phyloP scores from a whole-genome alignment of 495 filamentous ascomycete species.

The Opeltia flavorubescens region DNA sequence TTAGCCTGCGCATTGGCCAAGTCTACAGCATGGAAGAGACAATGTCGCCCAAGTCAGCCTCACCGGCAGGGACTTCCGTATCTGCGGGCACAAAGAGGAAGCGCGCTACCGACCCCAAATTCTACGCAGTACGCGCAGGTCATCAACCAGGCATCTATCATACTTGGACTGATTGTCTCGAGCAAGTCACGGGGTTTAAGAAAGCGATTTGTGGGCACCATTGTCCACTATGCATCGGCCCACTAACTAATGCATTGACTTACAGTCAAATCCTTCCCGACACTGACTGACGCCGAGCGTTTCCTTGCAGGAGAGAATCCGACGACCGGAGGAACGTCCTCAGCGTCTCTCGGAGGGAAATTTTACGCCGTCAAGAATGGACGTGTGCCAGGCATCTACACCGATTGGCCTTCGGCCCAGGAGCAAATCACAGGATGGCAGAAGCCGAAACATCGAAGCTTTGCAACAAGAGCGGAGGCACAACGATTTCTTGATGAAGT shows the following conservation, averaged over 20 bases:
- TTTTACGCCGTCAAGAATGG: slow-evolving; percentile 85
- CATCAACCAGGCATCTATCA: slow-evolving; percentile 75
- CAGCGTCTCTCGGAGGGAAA: slow-evolving; percentile 22
- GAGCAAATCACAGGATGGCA: slow-evolving; percentile 64
- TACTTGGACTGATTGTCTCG: slow-evolving; percentile 66
- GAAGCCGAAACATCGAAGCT: slow-evolving; percentile 69
- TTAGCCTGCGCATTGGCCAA: slow-evolving; percentile 1
- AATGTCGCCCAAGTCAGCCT: slow-evolving; percentile 9
- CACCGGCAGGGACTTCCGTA: slow-evolving; percentile 18
- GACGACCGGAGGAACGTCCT: slow-evolving; percentile 19
- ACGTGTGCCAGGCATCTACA: slow-evolving; percentile 73
- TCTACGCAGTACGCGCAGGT: slow-evolving; percentile 75
- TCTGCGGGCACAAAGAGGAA: slow-evolving; percentile 52
- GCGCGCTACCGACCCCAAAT: slow-evolving; percentile 47
- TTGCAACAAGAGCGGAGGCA: slow-evolving; percentile 63
- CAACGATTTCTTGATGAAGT: slow-evolving; percentile 52
- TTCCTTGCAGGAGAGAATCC: slow-evolving; percentile 54
- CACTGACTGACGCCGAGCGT: slow-evolving; percentile 58
- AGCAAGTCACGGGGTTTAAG: slow-evolving; percentile 73
- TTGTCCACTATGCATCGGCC: neutral
- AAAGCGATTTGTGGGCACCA: slow-evolving; percentile 58
- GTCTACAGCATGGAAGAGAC: slow-evolving; percentile 5
- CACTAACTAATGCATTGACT: slow-evolving; percentile 8
- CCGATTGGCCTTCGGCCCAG: slow-evolving; percentile 66
- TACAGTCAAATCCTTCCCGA: slow-evolving; percentile 56